These are phyloP conservation scores for Sequoiadendron giganteum DNA, from an alignment of 75 land plant genomes.

Conservation along the genomic window DNA sequence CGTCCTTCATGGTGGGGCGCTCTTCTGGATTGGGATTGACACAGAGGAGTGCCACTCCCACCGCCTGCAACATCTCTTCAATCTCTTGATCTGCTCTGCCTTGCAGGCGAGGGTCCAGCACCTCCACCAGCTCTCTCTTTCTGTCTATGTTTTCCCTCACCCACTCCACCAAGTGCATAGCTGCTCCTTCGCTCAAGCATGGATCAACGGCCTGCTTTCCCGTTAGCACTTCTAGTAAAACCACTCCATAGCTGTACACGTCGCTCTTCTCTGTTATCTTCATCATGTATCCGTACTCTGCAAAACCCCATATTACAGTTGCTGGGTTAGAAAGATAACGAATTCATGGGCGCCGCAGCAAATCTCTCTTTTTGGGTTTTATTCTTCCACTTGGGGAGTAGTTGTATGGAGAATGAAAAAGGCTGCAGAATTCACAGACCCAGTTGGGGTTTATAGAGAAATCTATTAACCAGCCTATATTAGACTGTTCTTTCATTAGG, in stretches of 20 bases:
- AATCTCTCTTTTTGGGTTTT: background rate
- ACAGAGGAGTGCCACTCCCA: conserved; percentile 82
- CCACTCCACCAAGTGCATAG: conserved; percentile 81
- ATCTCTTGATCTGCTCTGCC: conserved; percentile 60
- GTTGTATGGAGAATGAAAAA: too few relatives aligned
- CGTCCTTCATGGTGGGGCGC: conserved; percentile 89
- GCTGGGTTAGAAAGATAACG: background rate
- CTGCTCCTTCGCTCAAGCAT: conserved; percentile 43
- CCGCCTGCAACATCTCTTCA: conserved; percentile 75
- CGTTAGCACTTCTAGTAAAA: conserved; percentile 75
- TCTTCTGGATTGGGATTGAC: conserved; percentile 71
- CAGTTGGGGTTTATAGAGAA: background rate
- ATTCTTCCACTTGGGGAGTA: too few relatives aligned
- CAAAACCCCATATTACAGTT: background rate
- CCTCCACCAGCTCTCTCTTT: conserved; percentile 31
- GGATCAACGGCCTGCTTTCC: conserved; percentile 68
- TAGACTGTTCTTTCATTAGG: background rate
- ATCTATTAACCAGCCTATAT: background rate
- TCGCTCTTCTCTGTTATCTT: conserved; percentile 93
- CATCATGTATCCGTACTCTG: conserved; percentile 86
- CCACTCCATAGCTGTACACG: conserved; percentile 85
- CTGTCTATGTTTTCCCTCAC: conserved; percentile 35
- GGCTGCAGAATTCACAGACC: background rate
- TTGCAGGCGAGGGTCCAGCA: conserved; percentile 43
- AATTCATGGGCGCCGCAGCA: background rate